phyloP scores from a whole-genome alignment of 148 eudicot species.

The Dianthus caryophyllus region DNA sequence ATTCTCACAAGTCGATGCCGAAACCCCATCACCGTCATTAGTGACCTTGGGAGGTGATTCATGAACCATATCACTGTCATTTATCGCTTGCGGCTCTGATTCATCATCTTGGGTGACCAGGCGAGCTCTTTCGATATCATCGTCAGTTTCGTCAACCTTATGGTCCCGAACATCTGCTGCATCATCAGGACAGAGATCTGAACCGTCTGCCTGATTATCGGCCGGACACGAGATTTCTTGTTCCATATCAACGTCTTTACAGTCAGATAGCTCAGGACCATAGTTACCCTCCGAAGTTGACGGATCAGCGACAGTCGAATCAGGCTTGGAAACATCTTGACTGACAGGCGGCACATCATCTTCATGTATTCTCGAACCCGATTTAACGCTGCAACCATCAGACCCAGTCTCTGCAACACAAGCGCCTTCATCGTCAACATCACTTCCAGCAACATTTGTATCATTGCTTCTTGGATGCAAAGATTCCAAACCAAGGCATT shows the following conservation, averaged over 20 bases:
- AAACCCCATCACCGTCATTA: not conserved
- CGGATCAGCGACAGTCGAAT: slow-evolving; percentile 28
- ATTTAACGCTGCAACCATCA: slow-evolving; percentile 46
- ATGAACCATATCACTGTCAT: slow-evolving; percentile 7
- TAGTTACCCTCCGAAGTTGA: slow-evolving; percentile 25
- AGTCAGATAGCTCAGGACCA: slow-evolving; percentile 26
- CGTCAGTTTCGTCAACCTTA: not conserved
- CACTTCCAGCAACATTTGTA: slow-evolving; percentile 57
- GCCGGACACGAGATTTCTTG: slow-evolving; percentile 19
- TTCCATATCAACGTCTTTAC: slow-evolving; percentile 22
- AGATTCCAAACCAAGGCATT: slow-evolving; percentile 67
- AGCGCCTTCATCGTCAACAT: slow-evolving; percentile 44
- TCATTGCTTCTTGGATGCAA: slow-evolving; percentile 39
- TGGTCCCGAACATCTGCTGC: not conserved
- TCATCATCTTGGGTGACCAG: not conserved
- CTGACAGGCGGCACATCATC: slow-evolving; percentile 39
- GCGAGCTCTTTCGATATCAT: slow-evolving; percentile 7
- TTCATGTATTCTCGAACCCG: slow-evolving; percentile 45
- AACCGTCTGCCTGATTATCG: slow-evolving; percentile 24
- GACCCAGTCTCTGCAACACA: slow-evolving; percentile 55
- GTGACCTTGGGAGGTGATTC: slow-evolving; percentile 16
- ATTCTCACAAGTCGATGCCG: slow-evolving; percentile 14
- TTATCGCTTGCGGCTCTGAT: not conserved
- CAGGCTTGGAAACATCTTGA: slow-evolving; percentile 32
- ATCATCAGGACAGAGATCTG: slow-evolving; percentile 26